These are phyloP conservation scores for Botrytis porri DNA, from an alignment of 2,329 filamentous ascomycete species.

Conservation along the genomic window DNA sequence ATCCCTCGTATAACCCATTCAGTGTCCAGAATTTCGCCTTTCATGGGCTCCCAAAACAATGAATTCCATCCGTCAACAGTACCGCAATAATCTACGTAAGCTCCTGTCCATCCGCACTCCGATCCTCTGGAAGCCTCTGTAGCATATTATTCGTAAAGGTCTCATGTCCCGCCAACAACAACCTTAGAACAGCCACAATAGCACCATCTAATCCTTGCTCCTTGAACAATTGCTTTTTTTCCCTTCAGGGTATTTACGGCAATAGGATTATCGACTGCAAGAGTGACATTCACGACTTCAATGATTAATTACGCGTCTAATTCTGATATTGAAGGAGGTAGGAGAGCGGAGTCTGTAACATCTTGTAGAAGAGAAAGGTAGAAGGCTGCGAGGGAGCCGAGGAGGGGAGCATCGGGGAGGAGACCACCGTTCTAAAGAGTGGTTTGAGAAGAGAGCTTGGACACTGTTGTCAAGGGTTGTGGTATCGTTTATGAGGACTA, in stretches of 20 bases:
- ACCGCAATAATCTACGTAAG: background rate
- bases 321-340: background rate
- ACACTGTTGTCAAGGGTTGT: background rate
- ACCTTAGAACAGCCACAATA: background rate
- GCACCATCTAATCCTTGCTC: background rate
- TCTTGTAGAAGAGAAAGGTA: background rate
- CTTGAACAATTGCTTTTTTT: background rate
- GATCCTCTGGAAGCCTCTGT: background rate
- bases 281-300: background rate
- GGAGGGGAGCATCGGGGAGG: background rate
- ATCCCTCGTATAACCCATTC: no score
- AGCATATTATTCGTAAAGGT: background rate
- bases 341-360: background rate
- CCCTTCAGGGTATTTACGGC: background rate
- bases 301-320: background rate
- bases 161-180: background rate
- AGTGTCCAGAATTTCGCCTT: background rate
- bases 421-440: background rate
- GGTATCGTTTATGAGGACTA: conserved; percentile 1
- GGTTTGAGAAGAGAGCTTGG: background rate
- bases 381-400: background rate
- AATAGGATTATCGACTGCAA: background rate
- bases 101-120: background rate
- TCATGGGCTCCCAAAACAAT: background rate
- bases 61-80: background rate